A percentile compares a stretch with the other conserved stretches of the same genome.
Evolutionary conservation across 306 rosid genomes (phyloP).

Genomic region (Vigna reflexopilosa): DNA sequence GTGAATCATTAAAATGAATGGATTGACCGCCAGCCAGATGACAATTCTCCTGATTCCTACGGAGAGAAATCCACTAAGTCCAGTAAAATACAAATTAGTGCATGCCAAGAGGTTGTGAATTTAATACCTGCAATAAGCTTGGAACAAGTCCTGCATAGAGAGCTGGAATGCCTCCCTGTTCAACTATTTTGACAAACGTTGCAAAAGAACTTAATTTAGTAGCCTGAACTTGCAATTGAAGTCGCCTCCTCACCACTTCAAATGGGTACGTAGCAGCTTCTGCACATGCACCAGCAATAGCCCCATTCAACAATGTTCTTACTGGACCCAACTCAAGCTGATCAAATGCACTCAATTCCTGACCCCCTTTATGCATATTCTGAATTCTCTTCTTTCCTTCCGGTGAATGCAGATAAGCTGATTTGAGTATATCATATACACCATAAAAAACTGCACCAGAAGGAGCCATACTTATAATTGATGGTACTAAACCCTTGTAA

Average conservation of each 20-base stretch:
- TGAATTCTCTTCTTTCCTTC: constrained; percentile 84
- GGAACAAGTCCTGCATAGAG: constrained; percentile 96
- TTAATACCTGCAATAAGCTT: constrained; percentile 88
- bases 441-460: constrained; percentile 96
- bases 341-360: constrained; percentile 81
- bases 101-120: constrained; percentile 32
- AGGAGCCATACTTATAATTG: constrained; percentile 95
- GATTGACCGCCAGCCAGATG: neutral
- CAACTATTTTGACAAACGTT: constrained; percentile 76
- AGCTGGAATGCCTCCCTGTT: constrained; percentile 86
- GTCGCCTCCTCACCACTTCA: constrained; percentile 91
- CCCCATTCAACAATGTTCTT: constrained; percentile 87
- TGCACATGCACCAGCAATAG: constrained; percentile 96
- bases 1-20: constrained; percentile 17
- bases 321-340: constrained; percentile 92
- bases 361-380: constrained; percentile 69
- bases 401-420: constrained; percentile 86
- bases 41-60: neutral
- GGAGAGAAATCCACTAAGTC: constrained; percentile 3
- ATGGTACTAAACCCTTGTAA: constrained; percentile 94
- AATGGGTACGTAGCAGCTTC: constrained; percentile 96
- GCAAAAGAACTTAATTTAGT: constrained; percentile 81
- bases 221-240: constrained; percentile 89
- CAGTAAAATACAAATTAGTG: constrained; percentile 6
- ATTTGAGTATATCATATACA: constrained; percentile 86